These are phyloP conservation scores for Malus sylvestris DNA, from an alignment of 306 rosid genomes.

Conservation along the genomic window DNA sequence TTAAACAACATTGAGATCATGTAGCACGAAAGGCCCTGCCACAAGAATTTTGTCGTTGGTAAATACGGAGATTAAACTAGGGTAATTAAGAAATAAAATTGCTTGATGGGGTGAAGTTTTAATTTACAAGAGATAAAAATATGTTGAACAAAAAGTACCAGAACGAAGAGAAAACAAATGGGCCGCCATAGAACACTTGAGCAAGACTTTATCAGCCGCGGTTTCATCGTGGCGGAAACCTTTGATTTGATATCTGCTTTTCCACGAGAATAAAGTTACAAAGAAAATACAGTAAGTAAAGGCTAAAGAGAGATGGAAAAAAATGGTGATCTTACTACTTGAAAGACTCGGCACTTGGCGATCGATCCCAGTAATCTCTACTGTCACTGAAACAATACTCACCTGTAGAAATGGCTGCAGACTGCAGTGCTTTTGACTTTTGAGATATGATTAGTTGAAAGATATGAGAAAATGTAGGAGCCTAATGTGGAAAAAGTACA, in stretches of 20 bases:
- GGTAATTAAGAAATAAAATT: too few species aligned
- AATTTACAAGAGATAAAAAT: background rate
- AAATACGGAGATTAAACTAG: too few species aligned
- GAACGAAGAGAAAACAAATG: background rate
- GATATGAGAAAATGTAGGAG: background rate
- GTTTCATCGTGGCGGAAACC: constrained; percentile 4
- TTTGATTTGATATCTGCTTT: constrained; percentile 6
- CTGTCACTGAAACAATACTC: background rate
- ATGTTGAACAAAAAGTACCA: background rate
- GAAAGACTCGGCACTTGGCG: too few species aligned
- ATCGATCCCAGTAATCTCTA: too few species aligned
- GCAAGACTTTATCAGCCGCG: background rate
- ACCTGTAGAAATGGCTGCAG: background rate
- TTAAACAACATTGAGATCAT: background rate
- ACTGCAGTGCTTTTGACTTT: background rate
- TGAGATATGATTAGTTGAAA: background rate
- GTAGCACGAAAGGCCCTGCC: constrained; percentile 6
- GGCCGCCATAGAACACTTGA: constrained; percentile 10
- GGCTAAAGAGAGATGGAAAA: background rate
- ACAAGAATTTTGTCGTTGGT: background rate
- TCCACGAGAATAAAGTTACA: background rate
- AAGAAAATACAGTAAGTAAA: background rate
- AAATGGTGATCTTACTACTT: background rate
- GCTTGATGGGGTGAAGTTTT: background rate
- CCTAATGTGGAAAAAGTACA: background rate